These are phyloP conservation scores for Saitozyma podzolica DNA, from an alignment of 768 basidiomycete genomes.

Conservation along the genomic window DNA sequence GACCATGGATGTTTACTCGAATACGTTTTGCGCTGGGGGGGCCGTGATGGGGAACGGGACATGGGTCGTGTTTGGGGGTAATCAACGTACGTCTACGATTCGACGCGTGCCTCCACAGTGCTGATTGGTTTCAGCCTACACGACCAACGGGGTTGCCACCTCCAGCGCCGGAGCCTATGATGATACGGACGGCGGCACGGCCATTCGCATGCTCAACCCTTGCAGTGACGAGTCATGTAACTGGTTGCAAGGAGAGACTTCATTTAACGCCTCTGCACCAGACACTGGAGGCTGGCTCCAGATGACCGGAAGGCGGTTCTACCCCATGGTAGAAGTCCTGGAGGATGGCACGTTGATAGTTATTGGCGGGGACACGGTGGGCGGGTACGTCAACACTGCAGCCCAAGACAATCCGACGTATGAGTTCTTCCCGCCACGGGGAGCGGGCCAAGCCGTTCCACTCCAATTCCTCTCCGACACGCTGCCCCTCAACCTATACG, in stretches of 20 bases:
- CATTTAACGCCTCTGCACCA: conserved; percentile 22
- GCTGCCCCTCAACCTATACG: conserved; percentile 51
- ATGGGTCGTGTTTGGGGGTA: conserved; percentile 75
- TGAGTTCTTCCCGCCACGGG: conserved; percentile 34
- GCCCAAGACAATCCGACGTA: conserved; percentile 52
- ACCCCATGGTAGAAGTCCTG: conserved; percentile 50
- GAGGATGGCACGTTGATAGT: conserved; percentile 54
- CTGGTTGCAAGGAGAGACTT: conserved; percentile 42
- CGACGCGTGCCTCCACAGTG: conserved; percentile 58
- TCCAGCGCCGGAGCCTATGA: conserved; percentile 26
- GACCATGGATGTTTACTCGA: conserved; percentile 73
- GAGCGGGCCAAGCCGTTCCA: conserved; percentile 43
- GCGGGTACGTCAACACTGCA: conserved; percentile 51
- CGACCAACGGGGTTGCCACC: background rate
- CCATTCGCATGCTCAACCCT: conserved; percentile 39
- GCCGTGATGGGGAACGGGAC: conserved; percentile 71
- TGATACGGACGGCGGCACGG: conserved; percentile 53
- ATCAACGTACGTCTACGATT: conserved; percentile 60
- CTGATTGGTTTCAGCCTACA: conserved; percentile 29
- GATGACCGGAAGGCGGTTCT: conserved; percentile 51
- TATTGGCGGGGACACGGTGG: conserved; percentile 56
- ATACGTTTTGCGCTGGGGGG: conserved; percentile 76
- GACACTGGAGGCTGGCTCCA: no score
- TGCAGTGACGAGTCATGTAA: conserved; percentile 41
- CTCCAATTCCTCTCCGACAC: conserved; percentile 47